Percentiles rank a stretch among this genome's conserved stretches.
Conservation (phyloP, 768 basidiomycete genomes). For the Coprinopsis sp. region DNA sequence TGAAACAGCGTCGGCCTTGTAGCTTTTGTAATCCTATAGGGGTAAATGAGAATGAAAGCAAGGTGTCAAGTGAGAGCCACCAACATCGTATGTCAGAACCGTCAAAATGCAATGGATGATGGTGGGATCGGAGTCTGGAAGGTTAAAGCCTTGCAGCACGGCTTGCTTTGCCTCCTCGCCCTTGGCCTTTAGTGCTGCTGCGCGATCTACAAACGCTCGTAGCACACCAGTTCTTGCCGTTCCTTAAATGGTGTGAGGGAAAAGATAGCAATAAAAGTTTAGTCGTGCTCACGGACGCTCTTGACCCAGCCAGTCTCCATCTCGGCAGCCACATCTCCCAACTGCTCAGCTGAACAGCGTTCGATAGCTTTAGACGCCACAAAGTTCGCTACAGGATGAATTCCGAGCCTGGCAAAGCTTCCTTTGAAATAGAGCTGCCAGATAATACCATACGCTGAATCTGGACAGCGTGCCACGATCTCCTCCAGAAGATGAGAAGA, state of each 20-base stretch:
- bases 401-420: conserved; percentile 66
- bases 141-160: conserved; percentile 47
- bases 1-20: not conserved
- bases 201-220: conserved; percentile 69
- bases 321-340: conserved; percentile 56
- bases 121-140: conserved; percentile 41
- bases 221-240: conserved; percentile 74
- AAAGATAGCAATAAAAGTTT: not conserved
- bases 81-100: conserved; percentile 47
- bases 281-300: conserved; percentile 57
- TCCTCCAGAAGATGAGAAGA: conserved; percentile 90
- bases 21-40: conserved; percentile 24
- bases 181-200: conserved; percentile 40
- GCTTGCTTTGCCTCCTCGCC: conserved; percentile 57
- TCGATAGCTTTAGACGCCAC: conserved; percentile 79
- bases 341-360: conserved; percentile 50
- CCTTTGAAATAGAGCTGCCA: conserved; percentile 79
- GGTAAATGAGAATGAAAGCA: conserved; percentile 3
- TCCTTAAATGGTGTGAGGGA: conserved; percentile 35
- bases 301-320: conserved; percentile 54
- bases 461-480: conserved; percentile 59
- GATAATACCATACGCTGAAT: conserved; percentile 53
- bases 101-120: conserved; percentile 68
- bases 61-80: conserved; percentile 9
- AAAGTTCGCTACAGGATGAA: conserved; percentile 93